A percentile compares a stretch with the other conserved stretches of the same genome.
Evolutionary conservation across 352 stramenopile genomes (phyloP).

Genomic region (Globisporangium recalcitrans): DNA sequence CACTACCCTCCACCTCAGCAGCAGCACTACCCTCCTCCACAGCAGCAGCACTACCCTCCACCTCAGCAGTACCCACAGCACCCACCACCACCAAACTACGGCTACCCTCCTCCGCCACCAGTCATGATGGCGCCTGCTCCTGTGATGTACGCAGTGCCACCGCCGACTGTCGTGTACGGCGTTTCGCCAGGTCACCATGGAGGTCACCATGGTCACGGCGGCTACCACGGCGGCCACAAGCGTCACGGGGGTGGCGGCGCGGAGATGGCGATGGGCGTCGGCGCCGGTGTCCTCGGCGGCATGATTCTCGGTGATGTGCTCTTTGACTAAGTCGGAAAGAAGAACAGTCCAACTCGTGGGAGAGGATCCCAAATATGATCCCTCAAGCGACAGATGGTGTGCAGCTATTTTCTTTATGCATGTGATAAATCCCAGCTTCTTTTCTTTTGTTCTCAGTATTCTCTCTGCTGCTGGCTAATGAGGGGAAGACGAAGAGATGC

Average conservation of each 20-base stretch:
- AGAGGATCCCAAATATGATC: not conserved
- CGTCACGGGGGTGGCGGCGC: constrained; percentile 21
- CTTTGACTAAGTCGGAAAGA: constrained; percentile 27
- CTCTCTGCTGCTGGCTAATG: not conserved
- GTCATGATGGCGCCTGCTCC: constrained; percentile 6
- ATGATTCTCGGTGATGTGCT: constrained; percentile 70
- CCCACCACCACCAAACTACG: not conserved
- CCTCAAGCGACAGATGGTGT: not conserved
- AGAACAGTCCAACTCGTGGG: not conserved
- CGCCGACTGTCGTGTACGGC: constrained; percentile 15
- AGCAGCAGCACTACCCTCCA: constrained; percentile 22
- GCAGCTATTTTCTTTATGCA: not conserved
- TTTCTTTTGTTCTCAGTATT: not conserved
- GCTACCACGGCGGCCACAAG: constrained; percentile 16
- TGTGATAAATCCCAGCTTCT: not conserved
- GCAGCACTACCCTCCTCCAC: constrained; percentile 14
- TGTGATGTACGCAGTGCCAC: constrained; percentile 20
- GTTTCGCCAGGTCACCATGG: constrained; percentile 16
- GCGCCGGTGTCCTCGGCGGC: constrained; percentile 65
- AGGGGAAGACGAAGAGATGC: not conserved
- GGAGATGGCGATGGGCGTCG: constrained; percentile 62
- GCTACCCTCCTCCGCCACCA: constrained; percentile 22
- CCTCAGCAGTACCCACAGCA: constrained; percentile 19
- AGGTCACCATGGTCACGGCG: constrained; percentile 29
- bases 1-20: too few relatives aligned